Evolutionary conservation across 2,329 filamentous ascomycete species (phyloP), one percentile per base, ranked within the genome.

Genomic region (Colletotrichum eremochloae): DNA sequence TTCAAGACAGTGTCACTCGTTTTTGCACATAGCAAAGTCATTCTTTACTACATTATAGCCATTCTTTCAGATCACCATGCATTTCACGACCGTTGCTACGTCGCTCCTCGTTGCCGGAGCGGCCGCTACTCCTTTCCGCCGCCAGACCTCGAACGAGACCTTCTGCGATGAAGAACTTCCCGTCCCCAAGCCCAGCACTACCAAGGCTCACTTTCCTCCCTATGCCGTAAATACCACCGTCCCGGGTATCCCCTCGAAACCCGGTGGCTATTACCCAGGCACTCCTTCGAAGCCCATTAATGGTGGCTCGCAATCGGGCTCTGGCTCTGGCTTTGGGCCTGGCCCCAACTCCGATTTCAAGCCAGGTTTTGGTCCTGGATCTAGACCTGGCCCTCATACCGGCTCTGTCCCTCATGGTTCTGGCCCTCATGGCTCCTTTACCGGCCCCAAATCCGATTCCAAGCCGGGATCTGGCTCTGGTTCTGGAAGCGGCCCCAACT

Each of bases 101-200:
- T 63, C 70, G 3, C 69, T 72, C 64, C 67, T 74, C 48, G 73
- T 73, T 60, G 73, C 71, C 31, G 70, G 73, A 60, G 73, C 73
- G 14, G 63, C 60, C 4, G 73, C 73, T 24, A 61, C 63, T 8
- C 73, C 73, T 20, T 69, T 64, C 55, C 53, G 57, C 63, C 71
- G 71, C 48, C 66, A 60, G 53, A 48, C 66, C 44, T 69, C 60
- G n/a, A 72, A 69, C 69, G 69, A 69, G 38, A 64, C 66, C 46
- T 69, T 24, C 66, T 72, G 69, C 66, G 69, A 72, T 15, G 69
- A 64, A 18, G 69, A 64, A 42, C 31, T 68, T 12, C 69, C 69
- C 20, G 46, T 44, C 29, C 31, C 58, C 24, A 8, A 56, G 31
- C 65, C 69, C 8, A 68, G 40, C 68, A 48, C 62, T 36, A 63